Conservation (phyloP, 192 early-diverging fungal genomes). For the Backusella australiensis region DNA sequence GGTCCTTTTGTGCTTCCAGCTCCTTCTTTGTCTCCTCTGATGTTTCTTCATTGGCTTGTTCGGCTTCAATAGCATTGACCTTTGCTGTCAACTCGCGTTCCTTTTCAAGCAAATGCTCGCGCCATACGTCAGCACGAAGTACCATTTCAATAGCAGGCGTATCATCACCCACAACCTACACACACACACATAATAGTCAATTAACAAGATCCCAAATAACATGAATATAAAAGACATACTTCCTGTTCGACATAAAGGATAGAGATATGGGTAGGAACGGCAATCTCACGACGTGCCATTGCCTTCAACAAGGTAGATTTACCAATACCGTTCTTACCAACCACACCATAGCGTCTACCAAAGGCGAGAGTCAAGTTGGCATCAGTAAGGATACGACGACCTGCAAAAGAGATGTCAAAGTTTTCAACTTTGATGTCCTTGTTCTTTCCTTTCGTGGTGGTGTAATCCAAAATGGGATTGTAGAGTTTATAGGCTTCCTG, state of each 20-base stretch:
- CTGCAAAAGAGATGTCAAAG: slow-evolving; percentile 95
- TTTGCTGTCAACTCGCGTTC: slow-evolving; percentile 64
- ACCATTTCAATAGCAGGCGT: slow-evolving; percentile 85
- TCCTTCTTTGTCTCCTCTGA: slow-evolving; percentile 50
- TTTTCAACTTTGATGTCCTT: slow-evolving; percentile 97
- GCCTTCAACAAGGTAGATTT: slow-evolving; percentile 81
- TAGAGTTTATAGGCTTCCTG: slow-evolving; percentile 78
- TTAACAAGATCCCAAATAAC: not conserved
- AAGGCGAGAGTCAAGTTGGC: slow-evolving; percentile 78
- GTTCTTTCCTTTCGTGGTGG: slow-evolving; percentile 72
- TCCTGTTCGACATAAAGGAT: slow-evolving; percentile 99
- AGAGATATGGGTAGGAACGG: slow-evolving; percentile 86
- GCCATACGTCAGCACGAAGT: slow-evolving; percentile 90
- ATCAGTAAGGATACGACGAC: slow-evolving; percentile 90
- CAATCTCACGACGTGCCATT: slow-evolving; percentile 82
- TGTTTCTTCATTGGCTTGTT: slow-evolving; percentile 47
- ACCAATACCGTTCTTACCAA: slow-evolving; percentile 91
- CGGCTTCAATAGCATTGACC: slow-evolving; percentile 52
- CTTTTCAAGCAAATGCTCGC: slow-evolving; percentile 84
- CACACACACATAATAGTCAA: slow-evolving; percentile 20
- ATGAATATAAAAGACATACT: slow-evolving; percentile 36
- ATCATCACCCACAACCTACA: slow-evolving; percentile 87
- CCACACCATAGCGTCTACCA: slow-evolving; percentile 94
- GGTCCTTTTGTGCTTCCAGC: slow-evolving; percentile 53
- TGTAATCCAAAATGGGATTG: slow-evolving; percentile 87